These are phyloP conservation scores for Tricholoma terreum DNA, from an alignment of 768 basidiomycete genomes.

Conservation along the genomic window DNA sequence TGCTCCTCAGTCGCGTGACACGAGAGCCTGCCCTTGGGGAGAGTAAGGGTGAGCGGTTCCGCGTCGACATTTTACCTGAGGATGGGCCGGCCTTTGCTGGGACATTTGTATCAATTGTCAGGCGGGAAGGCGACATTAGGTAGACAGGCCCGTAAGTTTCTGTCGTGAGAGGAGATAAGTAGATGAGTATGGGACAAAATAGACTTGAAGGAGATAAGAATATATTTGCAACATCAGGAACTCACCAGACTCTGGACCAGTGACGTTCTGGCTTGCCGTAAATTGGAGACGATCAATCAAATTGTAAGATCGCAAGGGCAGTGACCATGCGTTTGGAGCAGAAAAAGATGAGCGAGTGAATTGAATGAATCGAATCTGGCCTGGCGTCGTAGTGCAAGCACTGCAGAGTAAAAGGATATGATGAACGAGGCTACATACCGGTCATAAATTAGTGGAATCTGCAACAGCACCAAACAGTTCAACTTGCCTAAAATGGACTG, in stretches of 20 bases:
- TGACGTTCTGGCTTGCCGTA: not conserved
- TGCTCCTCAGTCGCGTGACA: constrained; percentile 41
- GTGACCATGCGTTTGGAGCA: no score
- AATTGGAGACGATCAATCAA: not conserved
- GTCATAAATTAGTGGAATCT: no score
- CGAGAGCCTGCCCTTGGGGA: constrained; percentile 33
- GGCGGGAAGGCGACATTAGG: constrained; percentile 43
- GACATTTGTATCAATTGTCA: constrained; percentile 48
- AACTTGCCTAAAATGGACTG: no score
- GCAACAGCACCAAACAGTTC: no score
- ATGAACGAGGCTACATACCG: no score
- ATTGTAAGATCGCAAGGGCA: no score
- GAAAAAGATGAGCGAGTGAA: no score
- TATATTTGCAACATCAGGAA: not conserved
- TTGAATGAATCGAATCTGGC: no score
- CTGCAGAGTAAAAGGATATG: no score
- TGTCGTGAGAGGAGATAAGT: not conserved
- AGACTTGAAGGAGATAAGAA: not conserved
- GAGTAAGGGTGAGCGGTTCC: constrained; percentile 29
- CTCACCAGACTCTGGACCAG: not conserved
- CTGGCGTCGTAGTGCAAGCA: no score
- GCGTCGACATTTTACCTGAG: constrained; percentile 23
- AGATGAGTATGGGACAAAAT: no score
- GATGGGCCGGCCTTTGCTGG: constrained; percentile 28
- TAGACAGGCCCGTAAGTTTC: constrained; percentile 11